phyloP scores from a whole-genome alignment of 2,329 filamentous ascomycete genomes.

The Mycocentrospora acerina region DNA sequence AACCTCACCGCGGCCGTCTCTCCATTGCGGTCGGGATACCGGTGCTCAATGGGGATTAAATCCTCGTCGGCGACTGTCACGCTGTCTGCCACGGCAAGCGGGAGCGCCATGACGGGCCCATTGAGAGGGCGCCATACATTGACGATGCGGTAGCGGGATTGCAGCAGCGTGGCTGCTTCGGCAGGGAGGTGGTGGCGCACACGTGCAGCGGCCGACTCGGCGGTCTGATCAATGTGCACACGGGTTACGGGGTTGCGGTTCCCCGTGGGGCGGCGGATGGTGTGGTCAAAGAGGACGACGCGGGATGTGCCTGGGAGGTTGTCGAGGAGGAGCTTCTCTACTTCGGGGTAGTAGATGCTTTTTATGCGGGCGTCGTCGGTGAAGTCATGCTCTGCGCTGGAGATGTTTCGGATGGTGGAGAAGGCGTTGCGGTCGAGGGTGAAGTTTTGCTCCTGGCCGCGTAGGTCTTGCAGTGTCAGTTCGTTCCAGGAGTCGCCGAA shows the following conservation, averaged over 20 bases:
- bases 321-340: conserved; percentile 69
- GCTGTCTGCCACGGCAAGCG: conserved; percentile 60
- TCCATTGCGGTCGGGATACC: conserved; percentile 70
- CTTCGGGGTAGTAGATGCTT: conserved; percentile 78
- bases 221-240: conserved; percentile 84
- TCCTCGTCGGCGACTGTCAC: conserved; percentile 60
- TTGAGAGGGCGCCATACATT: conserved; percentile 79
- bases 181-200: conserved; percentile 67
- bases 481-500: conserved; percentile 52
- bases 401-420: conserved; percentile 60
- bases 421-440: conserved; percentile 76
- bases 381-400: conserved; percentile 62
- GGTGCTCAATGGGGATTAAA: conserved; percentile 70
- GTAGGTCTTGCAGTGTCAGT: conserved; percentile 70
- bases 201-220: conserved; percentile 63
- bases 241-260: conserved; percentile 68
- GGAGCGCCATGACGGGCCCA: conserved; percentile 57
- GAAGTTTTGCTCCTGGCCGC: conserved; percentile 67
- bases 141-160: conserved; percentile 75
- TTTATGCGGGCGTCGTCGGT: conserved; percentile 68
- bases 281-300: conserved; percentile 84
- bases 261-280: conserved; percentile 70
- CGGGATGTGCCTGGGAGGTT: conserved; percentile 66
- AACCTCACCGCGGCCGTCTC: conserved; percentile 71
- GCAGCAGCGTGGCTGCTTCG: conserved; percentile 67